Evolutionary conservation across 1,139 yeast species (phyloP).

Genomic region (Pichia inconspicua): DNA sequence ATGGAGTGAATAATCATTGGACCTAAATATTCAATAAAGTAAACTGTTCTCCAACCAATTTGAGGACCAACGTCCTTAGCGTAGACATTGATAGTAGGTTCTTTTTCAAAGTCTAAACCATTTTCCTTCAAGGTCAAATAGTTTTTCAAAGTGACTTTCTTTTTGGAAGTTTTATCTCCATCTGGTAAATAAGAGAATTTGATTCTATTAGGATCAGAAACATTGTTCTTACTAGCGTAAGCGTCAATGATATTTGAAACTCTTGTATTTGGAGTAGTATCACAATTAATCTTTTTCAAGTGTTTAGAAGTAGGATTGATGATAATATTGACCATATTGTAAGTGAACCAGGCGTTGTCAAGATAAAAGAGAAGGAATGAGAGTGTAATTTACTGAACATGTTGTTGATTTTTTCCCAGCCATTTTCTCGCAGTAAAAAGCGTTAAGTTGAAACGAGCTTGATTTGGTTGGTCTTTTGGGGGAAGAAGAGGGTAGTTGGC

Average conservation of each 20-base stretch:
- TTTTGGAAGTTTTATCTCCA: conserved; percentile 23
- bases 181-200: conserved; percentile 28
- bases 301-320: conserved; percentile 25
- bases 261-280: conserved; percentile 27
- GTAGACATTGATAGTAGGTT: conserved; percentile 33
- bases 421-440: background rate
- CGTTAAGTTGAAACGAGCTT: background rate
- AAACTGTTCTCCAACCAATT: conserved; percentile 85
- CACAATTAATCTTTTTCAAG: conserved; percentile 28
- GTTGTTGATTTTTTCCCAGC: background rate
- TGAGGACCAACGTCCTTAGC: conserved; percentile 93
- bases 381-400: background rate
- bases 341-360: background rate
- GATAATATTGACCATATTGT: conserved; percentile 23
- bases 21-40: conserved; percentile 78
- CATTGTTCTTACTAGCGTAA: conserved; percentile 37
- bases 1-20: conserved; percentile 77
- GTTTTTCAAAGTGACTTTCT: conserved; percentile 30
- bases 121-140: conserved; percentile 31
- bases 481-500: background rate
- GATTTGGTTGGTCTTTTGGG: background rate
- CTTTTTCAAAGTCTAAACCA: conserved; percentile 25
- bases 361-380: background rate
- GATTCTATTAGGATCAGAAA: conserved; percentile 36
- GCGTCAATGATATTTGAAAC: conserved; percentile 27